Percentiles rank a stretch among this genome's conserved stretches.
Evolutionary conservation across 2,329 filamentous ascomycete genomes (phyloP).

Genomic region (Sodiomyces alkalinus): DNA sequence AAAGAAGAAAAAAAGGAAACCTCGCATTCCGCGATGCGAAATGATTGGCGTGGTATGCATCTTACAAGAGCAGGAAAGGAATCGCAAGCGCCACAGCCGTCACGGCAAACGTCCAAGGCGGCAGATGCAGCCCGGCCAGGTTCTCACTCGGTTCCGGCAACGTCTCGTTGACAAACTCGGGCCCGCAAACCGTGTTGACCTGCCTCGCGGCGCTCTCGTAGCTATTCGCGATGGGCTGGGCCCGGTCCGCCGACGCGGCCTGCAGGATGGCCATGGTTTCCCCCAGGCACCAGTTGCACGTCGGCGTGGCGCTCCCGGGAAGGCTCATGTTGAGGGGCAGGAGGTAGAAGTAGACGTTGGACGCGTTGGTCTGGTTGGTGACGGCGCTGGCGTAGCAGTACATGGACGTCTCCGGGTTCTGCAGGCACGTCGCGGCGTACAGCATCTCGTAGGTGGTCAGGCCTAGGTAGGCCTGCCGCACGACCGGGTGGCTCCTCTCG

Average conservation of each 20-base stretch:
- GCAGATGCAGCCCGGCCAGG: slow-evolving; percentile 7
- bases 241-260: slow-evolving; percentile 47
- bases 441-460: slow-evolving; percentile 63
- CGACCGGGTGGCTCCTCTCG: slow-evolving; percentile 47
- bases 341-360: slow-evolving; percentile 72
- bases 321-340: slow-evolving; percentile 63
- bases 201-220: slow-evolving; percentile 59
- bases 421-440: slow-evolving; percentile 69
- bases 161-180: slow-evolving; percentile 40
- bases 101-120: slow-evolving; percentile 3
- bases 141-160: slow-evolving; percentile 22
- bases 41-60: slow-evolving; percentile 4
- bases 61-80: slow-evolving; percentile 1
- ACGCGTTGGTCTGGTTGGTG: slow-evolving; percentile 54
- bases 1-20: too few relatives aligned
- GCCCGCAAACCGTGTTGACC: slow-evolving; percentile 52
- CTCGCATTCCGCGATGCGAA: too few relatives aligned
- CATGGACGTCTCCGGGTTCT: slow-evolving; percentile 44
- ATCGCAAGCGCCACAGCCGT: slow-evolving; percentile 2
- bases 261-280: slow-evolving; percentile 74
- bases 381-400: slow-evolving; percentile 79
- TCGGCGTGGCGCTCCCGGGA: slow-evolving; percentile 51
- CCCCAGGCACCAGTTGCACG: slow-evolving; percentile 61
- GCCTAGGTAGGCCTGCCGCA: slow-evolving; percentile 60
- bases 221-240: slow-evolving; percentile 49